Evolutionary conservation across 495 filamentous ascomycete species (phyloP).

Genomic region (Penicillium riverlandense): DNA sequence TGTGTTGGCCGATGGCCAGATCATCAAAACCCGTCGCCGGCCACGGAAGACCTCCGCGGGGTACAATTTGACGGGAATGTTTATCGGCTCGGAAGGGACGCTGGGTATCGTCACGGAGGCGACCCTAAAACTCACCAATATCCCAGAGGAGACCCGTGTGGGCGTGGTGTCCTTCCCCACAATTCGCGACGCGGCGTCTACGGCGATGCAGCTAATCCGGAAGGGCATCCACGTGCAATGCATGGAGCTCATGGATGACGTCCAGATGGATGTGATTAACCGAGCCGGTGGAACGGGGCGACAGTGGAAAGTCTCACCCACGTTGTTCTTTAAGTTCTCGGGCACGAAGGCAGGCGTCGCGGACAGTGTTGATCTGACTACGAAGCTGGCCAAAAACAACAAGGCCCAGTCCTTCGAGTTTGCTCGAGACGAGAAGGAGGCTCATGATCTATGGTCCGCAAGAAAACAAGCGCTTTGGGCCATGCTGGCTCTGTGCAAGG

Average conservation of each 20-base stretch:
- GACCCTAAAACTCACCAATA: slow-evolving; percentile 73
- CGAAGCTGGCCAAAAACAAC: slow-evolving; percentile 52
- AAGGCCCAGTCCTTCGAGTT: slow-evolving; percentile 72
- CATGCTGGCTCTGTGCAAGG: slow-evolving; percentile 43
- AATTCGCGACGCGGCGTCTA: slow-evolving; percentile 72
- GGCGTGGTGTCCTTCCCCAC: slow-evolving; percentile 75
- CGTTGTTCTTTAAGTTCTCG: slow-evolving; percentile 91
- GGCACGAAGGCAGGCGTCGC: slow-evolving; percentile 69
- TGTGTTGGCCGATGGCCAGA: slow-evolving; percentile 82
- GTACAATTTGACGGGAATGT: slow-evolving; percentile 78
- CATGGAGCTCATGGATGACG: slow-evolving; percentile 88
- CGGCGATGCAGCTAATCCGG: slow-evolving; percentile 70
- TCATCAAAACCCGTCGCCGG: slow-evolving; percentile 70
- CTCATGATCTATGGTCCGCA: slow-evolving; percentile 76
- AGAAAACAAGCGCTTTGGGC: slow-evolving; percentile 81
- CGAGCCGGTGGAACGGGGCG: slow-evolving; percentile 62
- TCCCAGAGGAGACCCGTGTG: slow-evolving; percentile 71
- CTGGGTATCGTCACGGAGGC: slow-evolving; percentile 84
- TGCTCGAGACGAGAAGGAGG: slow-evolving; percentile 60
- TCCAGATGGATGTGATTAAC: slow-evolving; percentile 93
- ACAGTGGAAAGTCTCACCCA: slow-evolving; percentile 71
- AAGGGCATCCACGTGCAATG: slow-evolving; percentile 79
- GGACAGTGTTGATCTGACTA: slow-evolving; percentile 73
- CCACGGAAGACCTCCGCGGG: slow-evolving; percentile 73
- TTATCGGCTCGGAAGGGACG: slow-evolving; percentile 90